Evolutionary conservation across 176 grass and related monocot species (phyloP).

Genomic region (Eremochloa ophiuroides): DNA sequence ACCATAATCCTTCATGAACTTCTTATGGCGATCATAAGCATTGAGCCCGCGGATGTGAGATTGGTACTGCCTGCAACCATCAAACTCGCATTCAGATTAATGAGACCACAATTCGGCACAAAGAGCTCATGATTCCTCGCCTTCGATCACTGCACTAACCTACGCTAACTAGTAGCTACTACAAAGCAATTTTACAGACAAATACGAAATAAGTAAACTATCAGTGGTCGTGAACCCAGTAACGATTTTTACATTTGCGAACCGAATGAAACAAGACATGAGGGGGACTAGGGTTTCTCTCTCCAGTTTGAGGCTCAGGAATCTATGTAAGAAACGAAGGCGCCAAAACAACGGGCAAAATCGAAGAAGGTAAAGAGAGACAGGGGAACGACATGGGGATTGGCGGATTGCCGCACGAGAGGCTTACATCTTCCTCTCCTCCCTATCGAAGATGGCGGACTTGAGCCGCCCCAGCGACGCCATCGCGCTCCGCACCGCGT

Average conservation of each 20-base stretch:
- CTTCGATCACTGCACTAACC: not conserved
- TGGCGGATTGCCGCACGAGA: no score
- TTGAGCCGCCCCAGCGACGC: conserved; percentile 69
- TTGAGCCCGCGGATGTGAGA: conserved; percentile 79
- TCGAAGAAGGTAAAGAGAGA: no score
- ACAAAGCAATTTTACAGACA: no score
- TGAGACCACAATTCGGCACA: not conserved
- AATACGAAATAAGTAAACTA: no score
- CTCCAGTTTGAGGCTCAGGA: not conserved
- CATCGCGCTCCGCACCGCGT: conserved; percentile 25
- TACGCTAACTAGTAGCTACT: not conserved
- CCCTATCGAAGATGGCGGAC: conserved; percentile 57
- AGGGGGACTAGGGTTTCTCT: no score
- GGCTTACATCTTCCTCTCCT: conserved; percentile 67
- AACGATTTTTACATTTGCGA: not conserved
- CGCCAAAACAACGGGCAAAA: no score
- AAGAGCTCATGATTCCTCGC: not conserved
- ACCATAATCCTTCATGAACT: conserved; percentile 91
- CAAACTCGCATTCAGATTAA: not conserved
- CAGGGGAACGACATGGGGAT: no score
- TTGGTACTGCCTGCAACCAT: conserved; percentile 81
- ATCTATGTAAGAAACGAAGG: not conserved
- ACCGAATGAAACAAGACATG: no score
- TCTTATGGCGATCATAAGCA: conserved; percentile 72
- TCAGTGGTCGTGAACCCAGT: not conserved